Evolutionary conservation across 2,329 filamentous ascomycete species (phyloP).

Genomic region (Cordyceps javanica): DNA sequence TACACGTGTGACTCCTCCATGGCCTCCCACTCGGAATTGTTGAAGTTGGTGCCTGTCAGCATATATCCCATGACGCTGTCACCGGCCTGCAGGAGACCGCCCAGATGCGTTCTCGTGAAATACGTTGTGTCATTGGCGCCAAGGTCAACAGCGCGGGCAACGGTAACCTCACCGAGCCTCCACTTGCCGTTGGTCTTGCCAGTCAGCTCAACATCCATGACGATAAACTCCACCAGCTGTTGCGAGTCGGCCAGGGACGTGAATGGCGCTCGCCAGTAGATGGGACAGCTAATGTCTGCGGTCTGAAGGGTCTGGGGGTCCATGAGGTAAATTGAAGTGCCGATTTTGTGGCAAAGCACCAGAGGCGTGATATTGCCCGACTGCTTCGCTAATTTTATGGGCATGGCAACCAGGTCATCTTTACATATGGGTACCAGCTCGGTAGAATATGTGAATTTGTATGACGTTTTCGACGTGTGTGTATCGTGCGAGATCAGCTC

Average conservation of each 20-base stretch:
- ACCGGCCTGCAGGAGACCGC: slow-evolving; percentile 75
- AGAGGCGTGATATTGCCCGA: slow-evolving; percentile 85
- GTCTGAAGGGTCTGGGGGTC: slow-evolving; percentile 90
- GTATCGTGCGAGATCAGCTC: slow-evolving; percentile 90
- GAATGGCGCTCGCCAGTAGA: slow-evolving; percentile 93
- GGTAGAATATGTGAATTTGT: slow-evolving; percentile 89
- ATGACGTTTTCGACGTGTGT: slow-evolving; percentile 84
- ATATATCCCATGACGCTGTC: slow-evolving; percentile 96
- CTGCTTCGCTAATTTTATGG: slow-evolving; percentile 80
- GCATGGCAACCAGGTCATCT: slow-evolving; percentile 91
- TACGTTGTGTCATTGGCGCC: slow-evolving; percentile 82
- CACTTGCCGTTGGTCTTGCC: slow-evolving; percentile 73
- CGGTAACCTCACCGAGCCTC: slow-evolving; percentile 78
- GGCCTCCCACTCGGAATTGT: slow-evolving; percentile 78
- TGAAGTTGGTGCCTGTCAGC: slow-evolving; percentile 83
- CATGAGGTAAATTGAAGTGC: slow-evolving; percentile 82
- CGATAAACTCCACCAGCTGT: slow-evolving; percentile 83
- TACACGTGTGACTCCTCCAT: slow-evolving; percentile 74
- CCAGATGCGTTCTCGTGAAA: slow-evolving; percentile 85
- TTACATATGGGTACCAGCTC: slow-evolving; percentile 94
- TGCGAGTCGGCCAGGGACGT: slow-evolving; percentile 73
- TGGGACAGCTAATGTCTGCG: slow-evolving; percentile 70
- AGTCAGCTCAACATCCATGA: slow-evolving; percentile 86
- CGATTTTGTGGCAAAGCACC: slow-evolving; percentile 78
- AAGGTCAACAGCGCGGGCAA: slow-evolving; percentile 80